Evolutionary conservation across 768 basidiomycete species (phyloP).

Genomic region (Tephrocybe sp.): DNA sequence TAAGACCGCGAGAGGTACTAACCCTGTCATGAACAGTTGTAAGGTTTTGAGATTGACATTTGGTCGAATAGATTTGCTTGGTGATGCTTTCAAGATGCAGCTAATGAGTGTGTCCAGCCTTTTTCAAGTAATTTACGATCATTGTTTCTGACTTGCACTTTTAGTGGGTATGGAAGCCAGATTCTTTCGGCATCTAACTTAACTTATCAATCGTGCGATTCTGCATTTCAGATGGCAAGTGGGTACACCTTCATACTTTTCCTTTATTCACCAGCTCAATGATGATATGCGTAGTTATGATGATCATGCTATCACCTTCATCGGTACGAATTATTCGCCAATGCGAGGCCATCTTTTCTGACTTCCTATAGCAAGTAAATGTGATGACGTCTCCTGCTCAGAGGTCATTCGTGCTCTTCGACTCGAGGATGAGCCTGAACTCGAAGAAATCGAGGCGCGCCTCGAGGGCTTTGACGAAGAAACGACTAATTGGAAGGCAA

Average conservation of each 20-base stretch:
- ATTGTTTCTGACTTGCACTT: not conserved
- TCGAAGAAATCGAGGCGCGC: conserved; percentile 48
- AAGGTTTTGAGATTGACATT: not conserved
- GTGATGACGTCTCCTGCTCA: conserved; percentile 62
- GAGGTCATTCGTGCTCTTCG: conserved; percentile 52
- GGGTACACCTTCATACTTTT: conserved; percentile 22
- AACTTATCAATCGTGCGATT: not conserved
- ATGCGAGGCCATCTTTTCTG: not conserved
- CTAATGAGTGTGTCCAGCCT: conserved; percentile 48
- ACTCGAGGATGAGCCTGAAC: conserved; percentile 52
- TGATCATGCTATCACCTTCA: conserved; percentile 59
- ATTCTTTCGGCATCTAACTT: not conserved
- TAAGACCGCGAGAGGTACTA: conserved; percentile 61
- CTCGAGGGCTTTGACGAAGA: conserved; percentile 37
- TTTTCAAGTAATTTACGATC: not conserved
- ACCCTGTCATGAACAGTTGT: not conserved
- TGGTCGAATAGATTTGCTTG: conserved; percentile 48
- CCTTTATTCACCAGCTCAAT: not conserved
- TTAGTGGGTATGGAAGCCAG: conserved; percentile 41
- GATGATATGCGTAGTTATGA: conserved; percentile 43
- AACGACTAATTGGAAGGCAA: conserved; percentile 37
- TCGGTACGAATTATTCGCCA: conserved; percentile 35
- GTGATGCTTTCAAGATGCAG: conserved; percentile 64
- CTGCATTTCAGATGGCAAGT: conserved; percentile 51
- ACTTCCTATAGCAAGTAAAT: conserved; percentile 49